Conservation (phyloP, 805 yeast species). For the Wickerhamiella shivajii region DNA sequence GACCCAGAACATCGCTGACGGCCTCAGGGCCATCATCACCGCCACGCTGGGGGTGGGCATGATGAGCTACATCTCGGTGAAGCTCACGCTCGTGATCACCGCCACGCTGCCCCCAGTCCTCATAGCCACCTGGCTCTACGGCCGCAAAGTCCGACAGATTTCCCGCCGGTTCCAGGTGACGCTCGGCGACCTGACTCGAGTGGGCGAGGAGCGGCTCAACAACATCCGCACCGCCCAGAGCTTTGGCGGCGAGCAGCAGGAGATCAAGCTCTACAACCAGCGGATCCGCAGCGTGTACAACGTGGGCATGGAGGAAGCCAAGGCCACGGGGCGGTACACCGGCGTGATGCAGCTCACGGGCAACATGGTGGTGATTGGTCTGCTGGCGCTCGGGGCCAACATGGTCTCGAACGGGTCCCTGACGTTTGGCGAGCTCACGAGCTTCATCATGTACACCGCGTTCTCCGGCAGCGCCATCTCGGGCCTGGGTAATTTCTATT, state of each 20-base stretch:
- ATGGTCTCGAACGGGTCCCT: slow-evolving; percentile 66
- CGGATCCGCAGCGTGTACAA: slow-evolving; percentile 52
- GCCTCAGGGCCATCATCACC: slow-evolving; percentile 68
- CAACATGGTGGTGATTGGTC: slow-evolving; percentile 59
- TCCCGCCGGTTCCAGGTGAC: slow-evolving; percentile 70
- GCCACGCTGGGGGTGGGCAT: slow-evolving; percentile 78
- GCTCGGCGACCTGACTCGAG: slow-evolving; percentile 74
- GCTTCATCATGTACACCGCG: slow-evolving; percentile 90
- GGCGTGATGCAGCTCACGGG: slow-evolving; percentile 78
- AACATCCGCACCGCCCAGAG: slow-evolving; percentile 81
- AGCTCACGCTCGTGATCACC: slow-evolving; percentile 69
- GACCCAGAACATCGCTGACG: slow-evolving; percentile 83
- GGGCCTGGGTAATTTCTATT: slow-evolving; percentile 79
- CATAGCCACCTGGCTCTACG: slow-evolving; percentile 67
- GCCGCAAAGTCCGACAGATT: slow-evolving; percentile 57
- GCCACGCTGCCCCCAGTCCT: slow-evolving; percentile 73
- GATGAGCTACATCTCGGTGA: slow-evolving; percentile 81
- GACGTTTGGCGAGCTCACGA: slow-evolving; percentile 76
- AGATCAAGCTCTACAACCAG: slow-evolving; percentile 57
- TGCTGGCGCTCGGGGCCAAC: slow-evolving; percentile 65
- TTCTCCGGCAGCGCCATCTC: slow-evolving; percentile 88
- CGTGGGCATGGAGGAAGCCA: slow-evolving; percentile 69
- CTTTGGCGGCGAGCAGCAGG: slow-evolving; percentile 71
- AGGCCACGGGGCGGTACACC: slow-evolving; percentile 57
- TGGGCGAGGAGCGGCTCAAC: slow-evolving; percentile 78